phyloP scores from a whole-genome alignment of 139 green algal genomes.

The Chlamydomonas sp. region DNA sequence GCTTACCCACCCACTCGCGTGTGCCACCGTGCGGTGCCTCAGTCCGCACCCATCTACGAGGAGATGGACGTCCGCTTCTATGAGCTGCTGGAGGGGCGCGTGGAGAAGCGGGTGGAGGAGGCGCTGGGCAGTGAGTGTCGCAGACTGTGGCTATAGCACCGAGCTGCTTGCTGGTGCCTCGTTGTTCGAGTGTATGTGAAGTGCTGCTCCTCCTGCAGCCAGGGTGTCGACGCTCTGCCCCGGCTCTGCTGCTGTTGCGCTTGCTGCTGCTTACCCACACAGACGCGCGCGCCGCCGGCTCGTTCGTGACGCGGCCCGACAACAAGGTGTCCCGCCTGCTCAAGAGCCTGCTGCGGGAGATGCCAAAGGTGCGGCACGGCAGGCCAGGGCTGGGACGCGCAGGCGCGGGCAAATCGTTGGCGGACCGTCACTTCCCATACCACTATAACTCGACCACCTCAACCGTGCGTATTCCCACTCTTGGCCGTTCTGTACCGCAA shows the following conservation, averaged over 20 bases:
- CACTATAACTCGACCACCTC: no score
- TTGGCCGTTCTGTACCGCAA: neutral
- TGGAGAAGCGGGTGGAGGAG: conserved; percentile 64
- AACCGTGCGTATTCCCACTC: no score
- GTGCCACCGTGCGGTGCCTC: neutral
- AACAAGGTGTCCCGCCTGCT: conserved; percentile 66
- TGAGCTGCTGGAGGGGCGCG: conserved; percentile 59
- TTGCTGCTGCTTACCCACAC: neutral
- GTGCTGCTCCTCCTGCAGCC: no score
- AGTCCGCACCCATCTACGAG: conserved; percentile 49
- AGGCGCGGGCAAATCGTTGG: no score
- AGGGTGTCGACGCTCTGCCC: no score
- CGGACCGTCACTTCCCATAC: no score
- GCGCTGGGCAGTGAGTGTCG: conserved; percentile 40
- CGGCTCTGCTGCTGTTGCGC: neutral
- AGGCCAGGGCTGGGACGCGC: no score
- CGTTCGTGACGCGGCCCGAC: conserved; percentile 64
- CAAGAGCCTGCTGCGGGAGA: conserved; percentile 60
- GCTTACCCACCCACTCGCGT: neutral
- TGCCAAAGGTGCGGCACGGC: conserved; percentile 36
- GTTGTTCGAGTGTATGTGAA: no score
- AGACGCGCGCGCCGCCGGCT: conserved; percentile 56
- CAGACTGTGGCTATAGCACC: neutral
- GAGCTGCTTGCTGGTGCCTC: no score
- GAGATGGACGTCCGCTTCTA: conserved; percentile 63